phyloP scores from a whole-genome alignment of 495 filamentous ascomycete species.

The Penicillium antarcticum region DNA sequence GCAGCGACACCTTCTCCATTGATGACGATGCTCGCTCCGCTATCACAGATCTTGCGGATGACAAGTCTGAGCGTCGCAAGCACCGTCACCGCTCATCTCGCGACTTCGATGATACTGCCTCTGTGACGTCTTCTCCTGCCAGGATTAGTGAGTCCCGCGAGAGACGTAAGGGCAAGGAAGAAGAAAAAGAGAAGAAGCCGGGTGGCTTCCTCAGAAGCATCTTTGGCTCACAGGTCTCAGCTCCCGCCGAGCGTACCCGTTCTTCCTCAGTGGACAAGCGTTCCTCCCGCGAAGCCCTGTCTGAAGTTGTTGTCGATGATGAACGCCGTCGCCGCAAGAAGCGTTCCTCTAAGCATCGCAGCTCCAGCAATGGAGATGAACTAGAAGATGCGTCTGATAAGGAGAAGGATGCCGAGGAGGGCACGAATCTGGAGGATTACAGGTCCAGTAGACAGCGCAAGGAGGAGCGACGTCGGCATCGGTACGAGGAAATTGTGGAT shows the following conservation, averaged over 20 bases:
- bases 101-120: constrained; percentile 30
- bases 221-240: constrained; percentile 37
- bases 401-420: constrained; percentile 20
- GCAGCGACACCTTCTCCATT: not conserved
- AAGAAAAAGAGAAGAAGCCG: constrained; percentile 32
- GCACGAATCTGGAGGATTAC: constrained; percentile 33
- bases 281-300: constrained; percentile 35
- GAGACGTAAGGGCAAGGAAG: constrained; percentile 27
- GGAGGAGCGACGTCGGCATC: constrained; percentile 39
- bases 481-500: constrained; percentile 37
- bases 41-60: constrained; percentile 15
- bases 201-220: constrained; percentile 35
- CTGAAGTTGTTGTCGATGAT: constrained; percentile 39
- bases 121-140: constrained; percentile 34
- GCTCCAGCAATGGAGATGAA: constrained; percentile 31
- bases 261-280: constrained; percentile 35
- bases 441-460: constrained; percentile 35
- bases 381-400: constrained; percentile 24
- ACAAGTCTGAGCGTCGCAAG: constrained; percentile 17
- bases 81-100: constrained; percentile 25
- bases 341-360: constrained; percentile 32
- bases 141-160: constrained; percentile 25
- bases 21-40: constrained; percentile 5
- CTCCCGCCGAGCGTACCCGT: constrained; percentile 27
- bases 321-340: constrained; percentile 44